These are phyloP conservation scores for Diaporthe helianthi DNA, from an alignment of 2,329 filamentous ascomycete species.

Conservation along the genomic window DNA sequence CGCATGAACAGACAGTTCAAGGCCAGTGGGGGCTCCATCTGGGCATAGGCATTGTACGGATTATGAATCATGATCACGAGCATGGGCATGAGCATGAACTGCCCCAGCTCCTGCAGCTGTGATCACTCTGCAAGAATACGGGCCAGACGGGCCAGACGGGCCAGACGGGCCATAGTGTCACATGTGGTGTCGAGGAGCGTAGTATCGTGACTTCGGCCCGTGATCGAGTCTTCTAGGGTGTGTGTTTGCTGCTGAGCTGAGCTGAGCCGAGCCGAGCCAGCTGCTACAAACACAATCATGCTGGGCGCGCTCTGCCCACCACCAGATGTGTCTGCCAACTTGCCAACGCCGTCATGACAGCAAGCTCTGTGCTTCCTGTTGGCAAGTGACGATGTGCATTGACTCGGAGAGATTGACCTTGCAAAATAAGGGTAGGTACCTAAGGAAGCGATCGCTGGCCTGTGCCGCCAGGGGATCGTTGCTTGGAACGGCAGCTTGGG, in stretches of 20 bases:
- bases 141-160: not conserved
- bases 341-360: conserved; percentile 6
- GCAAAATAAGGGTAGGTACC: conserved; percentile 10
- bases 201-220: conserved; percentile 26
- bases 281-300: not conserved
- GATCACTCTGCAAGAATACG: conserved; percentile 5
- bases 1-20: conserved; percentile 26
- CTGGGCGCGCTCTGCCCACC: not conserved
- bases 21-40: conserved; percentile 7
- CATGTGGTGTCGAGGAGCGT: conserved; percentile 17
- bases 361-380: conserved; percentile 1
- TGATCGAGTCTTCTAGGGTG: conserved; percentile 3
- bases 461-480: conserved; percentile 21
- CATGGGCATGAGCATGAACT: conserved; percentile 14
- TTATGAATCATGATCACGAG: too few relatives aligned
- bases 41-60: conserved; percentile 16
- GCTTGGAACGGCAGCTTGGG: conserved; percentile 10
- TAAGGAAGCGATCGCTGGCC: conserved; percentile 3
- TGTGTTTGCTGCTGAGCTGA: not conserved
- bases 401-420: conserved; percentile 22
- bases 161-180: conserved; percentile 18
- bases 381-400: conserved; percentile 23
- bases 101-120: conserved; percentile 9
- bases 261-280: not conserved
- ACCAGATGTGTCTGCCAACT: not conserved